phyloP scores from a whole-genome alignment of 495 filamentous ascomycete species.

The Aspergillus nanangensis region DNA sequence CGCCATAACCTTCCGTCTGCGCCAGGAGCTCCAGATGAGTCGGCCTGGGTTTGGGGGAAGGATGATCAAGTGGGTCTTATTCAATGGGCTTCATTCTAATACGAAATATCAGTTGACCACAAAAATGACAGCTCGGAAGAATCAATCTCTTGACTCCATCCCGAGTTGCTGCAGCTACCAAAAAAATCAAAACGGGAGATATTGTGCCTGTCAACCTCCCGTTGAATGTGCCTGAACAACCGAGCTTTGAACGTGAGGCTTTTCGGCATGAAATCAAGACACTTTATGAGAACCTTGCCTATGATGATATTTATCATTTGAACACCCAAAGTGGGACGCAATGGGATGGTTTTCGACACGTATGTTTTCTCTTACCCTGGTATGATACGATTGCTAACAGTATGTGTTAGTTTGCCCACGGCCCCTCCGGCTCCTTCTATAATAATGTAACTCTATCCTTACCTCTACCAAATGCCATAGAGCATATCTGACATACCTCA shows the following conservation, averaged over 20 bases:
- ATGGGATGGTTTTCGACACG: constrained; percentile 71
- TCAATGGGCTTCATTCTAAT: no score
- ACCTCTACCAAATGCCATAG: no score
- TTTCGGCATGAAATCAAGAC: constrained; percentile 51
- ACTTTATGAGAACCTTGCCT: constrained; percentile 33
- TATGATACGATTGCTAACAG: no score
- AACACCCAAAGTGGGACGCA: constrained; percentile 72
- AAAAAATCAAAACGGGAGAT: constrained; percentile 50
- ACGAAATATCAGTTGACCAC: not conserved
- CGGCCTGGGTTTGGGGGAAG: constrained; percentile 63
- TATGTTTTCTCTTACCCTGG: constrained; percentile 24
- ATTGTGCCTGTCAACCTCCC: constrained; percentile 49
- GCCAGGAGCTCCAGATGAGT: constrained; percentile 37
- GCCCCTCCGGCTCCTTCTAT: no score
- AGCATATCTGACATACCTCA: no score
- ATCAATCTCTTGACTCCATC: constrained; percentile 55
- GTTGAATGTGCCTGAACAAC: constrained; percentile 44
- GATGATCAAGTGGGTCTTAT: constrained; percentile 51
- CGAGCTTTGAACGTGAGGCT: constrained; percentile 45
- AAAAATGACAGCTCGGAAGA: constrained; percentile 32
- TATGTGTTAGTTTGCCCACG: no score
- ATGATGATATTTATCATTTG: constrained; percentile 59
- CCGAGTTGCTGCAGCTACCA: constrained; percentile 44
- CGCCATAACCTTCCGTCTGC: no score
- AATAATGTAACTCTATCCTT: no score